phyloP scores from a whole-genome alignment of 768 basidiomycete genomes.

The Mycena polygramma region DNA sequence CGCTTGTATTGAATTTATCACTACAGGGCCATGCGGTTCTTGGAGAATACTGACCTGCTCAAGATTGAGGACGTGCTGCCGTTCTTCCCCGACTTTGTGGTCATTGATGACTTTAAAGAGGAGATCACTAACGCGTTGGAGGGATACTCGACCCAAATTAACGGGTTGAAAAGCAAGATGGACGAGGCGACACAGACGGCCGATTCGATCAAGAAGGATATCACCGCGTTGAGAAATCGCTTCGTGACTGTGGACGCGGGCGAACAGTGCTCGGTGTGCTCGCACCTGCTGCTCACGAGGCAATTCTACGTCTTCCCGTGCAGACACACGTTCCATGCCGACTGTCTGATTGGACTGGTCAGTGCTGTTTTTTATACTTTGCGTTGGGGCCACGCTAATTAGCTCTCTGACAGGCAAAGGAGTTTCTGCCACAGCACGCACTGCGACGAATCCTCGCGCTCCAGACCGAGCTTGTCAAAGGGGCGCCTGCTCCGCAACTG shows the following conservation, averaged over 20 bases:
- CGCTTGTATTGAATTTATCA: no score
- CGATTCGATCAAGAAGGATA: conserved; percentile 94
- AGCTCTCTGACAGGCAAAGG: conserved; percentile 77
- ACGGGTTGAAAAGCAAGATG: conserved; percentile 92
- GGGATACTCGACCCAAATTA: conserved; percentile 93
- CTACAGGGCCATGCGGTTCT: conserved; percentile 92
- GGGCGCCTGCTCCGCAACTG: conserved; percentile 44
- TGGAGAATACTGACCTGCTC: conserved; percentile 93
- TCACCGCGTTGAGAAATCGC: conserved; percentile 84
- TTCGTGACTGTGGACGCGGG: conserved; percentile 93
- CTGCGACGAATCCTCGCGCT: conserved; percentile 89
- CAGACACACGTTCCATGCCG: conserved; percentile 97
- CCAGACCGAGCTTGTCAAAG: conserved; percentile 86
- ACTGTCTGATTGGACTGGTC: conserved; percentile 95
- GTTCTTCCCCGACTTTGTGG: conserved; percentile 99
- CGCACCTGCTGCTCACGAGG: conserved; percentile 79
- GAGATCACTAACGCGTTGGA: conserved; percentile 97
- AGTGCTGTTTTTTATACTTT: conserved; percentile 46
- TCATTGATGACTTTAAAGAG: conserved; percentile 99
- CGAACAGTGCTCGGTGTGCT: conserved; percentile 89
- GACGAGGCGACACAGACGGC: conserved; percentile 93
- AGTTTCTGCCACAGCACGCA: conserved; percentile 85
- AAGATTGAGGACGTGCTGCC: conserved; percentile 99
- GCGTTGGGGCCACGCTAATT: conserved; percentile 29
- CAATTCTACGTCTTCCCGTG: conserved; percentile 99